These are phyloP conservation scores for Amanita polypyramis DNA, from an alignment of 768 basidiomycete genomes.

Conservation along the genomic window DNA sequence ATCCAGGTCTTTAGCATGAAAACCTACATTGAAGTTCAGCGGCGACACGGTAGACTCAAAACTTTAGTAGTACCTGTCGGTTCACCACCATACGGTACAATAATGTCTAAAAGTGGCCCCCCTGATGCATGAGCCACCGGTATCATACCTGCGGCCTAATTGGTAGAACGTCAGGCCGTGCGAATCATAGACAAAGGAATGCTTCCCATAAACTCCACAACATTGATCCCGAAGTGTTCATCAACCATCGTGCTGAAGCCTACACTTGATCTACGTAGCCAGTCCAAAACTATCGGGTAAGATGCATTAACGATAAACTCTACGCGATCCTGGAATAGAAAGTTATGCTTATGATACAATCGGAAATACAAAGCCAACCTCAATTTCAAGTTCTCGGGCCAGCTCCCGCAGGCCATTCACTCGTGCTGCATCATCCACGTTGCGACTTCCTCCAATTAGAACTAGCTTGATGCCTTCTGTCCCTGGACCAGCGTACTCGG, in stretches of 20 bases:
- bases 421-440: slow-evolving; percentile 60
- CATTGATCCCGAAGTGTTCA: slow-evolving; percentile 97
- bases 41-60: neutral
- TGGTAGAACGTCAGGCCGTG: neutral
- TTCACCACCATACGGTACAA: slow-evolving; percentile 65
- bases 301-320: slow-evolving; percentile 79
- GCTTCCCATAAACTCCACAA: slow-evolving; percentile 92
- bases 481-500: slow-evolving; percentile 36
- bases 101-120: slow-evolving; percentile 85
- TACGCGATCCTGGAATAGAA: slow-evolving; percentile 45
- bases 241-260: slow-evolving; percentile 96
- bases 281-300: slow-evolving; percentile 56
- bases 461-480: slow-evolving; percentile 44
- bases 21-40: slow-evolving; percentile 35
- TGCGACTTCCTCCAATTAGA: slow-evolving; percentile 80
- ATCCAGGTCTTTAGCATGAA: slow-evolving; percentile 59
- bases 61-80: slow-evolving; percentile 42
- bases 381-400: slow-evolving; percentile 51
- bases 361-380: slow-evolving; percentile 30
- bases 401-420: slow-evolving; percentile 50
- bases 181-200: slow-evolving; percentile 12
- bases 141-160: slow-evolving; percentile 86
- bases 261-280: slow-evolving; percentile 68
- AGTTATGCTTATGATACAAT: neutral
- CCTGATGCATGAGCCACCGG: slow-evolving; percentile 90